Evolutionary conservation across 352 stramenopile species (phyloP), one percentile per base, ranked within the genome.

Genomic region (Globisporangium spinosum): DNA sequence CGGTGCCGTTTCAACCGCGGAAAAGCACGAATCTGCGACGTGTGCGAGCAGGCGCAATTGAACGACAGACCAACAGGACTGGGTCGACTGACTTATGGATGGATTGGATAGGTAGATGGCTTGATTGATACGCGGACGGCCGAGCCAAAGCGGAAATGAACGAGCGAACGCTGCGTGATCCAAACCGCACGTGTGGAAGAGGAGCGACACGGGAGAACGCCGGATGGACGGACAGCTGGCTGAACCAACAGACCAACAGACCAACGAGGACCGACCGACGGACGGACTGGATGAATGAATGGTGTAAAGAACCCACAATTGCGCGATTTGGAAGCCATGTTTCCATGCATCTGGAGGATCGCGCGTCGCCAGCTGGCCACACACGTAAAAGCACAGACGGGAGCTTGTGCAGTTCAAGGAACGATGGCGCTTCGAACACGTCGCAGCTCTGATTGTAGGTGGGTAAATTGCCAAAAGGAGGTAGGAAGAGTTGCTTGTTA

Each of bases 301-400:
- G 43, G 43, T 17, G 43, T 51, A 51, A 51, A 51, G 43, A 51
- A 51, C 43, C 43, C 43, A 22, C 43, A 56, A 25, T 56, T 56
- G 47, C 47, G 15, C 47, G 20, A 25, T n/a, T 56, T 56, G 49
- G 49, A 56, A 56, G 49, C 49, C 49, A 56, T 56, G 49, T 56
- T 51, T 51, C 17, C 49, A 13, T 56, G n/a, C 49, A 56, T 27
- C 49, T 25, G 49, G 49, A 10, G 22, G 49, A 56, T 25, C 49
- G 49, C 49, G 49, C 43, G 17, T 51, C 17, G 49, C 38, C n/a
- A 25, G 49, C 17, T 56, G 47, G 47, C 23, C 47, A 7, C 20
- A 55, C 47, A 56, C 49, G 49, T 56, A 56, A 56, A 56, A n/a
- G 38, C 38, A 27, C 49, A 56, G 20, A 13, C 47, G 8, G 49